A percentile compares a stretch with the other conserved stretches of the same genome.
phyloP scores from a whole-genome alignment of 2,329 filamentous ascomycete species.

The Arthrobotrys pseudoclavata region DNA sequence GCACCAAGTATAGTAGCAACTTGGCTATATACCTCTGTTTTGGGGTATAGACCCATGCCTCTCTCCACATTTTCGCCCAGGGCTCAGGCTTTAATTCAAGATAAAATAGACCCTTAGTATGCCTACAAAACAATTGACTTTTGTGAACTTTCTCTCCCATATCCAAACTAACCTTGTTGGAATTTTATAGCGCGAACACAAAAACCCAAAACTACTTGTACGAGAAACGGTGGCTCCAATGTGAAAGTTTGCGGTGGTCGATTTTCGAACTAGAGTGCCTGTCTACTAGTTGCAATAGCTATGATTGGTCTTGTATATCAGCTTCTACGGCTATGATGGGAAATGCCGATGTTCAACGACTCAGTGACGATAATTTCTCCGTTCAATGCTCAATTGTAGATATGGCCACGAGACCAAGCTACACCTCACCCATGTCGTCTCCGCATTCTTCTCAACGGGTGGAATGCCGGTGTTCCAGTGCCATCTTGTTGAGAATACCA shows the following conservation, averaged over 20 bases:
- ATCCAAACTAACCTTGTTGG: constrained; percentile 29
- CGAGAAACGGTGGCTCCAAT: constrained; percentile 22
- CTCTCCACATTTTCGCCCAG: not conserved
- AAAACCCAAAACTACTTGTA: constrained; percentile 22
- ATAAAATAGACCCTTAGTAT: not conserved
- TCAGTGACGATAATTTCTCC: constrained; percentile 21
- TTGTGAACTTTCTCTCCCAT: constrained; percentile 21
- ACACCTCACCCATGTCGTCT: constrained; percentile 25
- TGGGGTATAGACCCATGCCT: not conserved
- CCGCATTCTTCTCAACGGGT: constrained; percentile 29
- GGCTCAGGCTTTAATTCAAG: not conserved
- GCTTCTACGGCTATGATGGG: not conserved
- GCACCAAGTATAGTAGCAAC: not conserved
- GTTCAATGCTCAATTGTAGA: constrained; percentile 8
- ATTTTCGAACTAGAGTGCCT: constrained; percentile 34
- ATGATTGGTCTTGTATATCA: not conserved
- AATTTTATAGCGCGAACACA: constrained; percentile 44
- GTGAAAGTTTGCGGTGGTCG: constrained; percentile 51
- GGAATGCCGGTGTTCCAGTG: constrained; percentile 6
- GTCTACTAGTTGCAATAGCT: not conserved
- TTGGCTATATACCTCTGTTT: not conserved
- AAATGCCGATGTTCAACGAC: constrained; percentile 3
- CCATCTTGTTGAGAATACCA: constrained; percentile 36
- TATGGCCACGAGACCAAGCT: constrained; percentile 26
- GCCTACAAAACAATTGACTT: constrained; percentile 5